Base-by-base conservation (phyloP, 306 rosid genomes). In the Trifolium repens region DNA sequence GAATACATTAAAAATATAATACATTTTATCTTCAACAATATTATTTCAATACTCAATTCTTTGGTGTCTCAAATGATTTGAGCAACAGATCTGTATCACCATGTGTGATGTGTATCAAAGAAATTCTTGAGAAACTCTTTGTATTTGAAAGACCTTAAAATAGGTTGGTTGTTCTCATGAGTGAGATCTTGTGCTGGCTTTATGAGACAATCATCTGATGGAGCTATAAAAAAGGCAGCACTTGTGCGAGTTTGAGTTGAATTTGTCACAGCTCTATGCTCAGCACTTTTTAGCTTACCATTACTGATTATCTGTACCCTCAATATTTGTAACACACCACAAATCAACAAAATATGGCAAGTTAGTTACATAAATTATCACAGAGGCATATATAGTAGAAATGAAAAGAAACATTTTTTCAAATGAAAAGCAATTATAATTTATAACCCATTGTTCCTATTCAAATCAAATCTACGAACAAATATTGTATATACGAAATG, bases 181-280 rank as follows among this genome's bases (percentile, higher is more conserved):
- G 39, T 26, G 9, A 58, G 8, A 26, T 59, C 40, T 27, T 59
- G 40, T 59, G 66, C 17, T 5, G 40, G 66, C 19, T 27, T 19
- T 5, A 59, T 59, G 40, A 30, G 16, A 59, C 40, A 59, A 59
- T 30, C 66, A 59, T 30, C 40, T 30, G 10, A 59, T 30, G 66
- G 66, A 27, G 66, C 66, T 59, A 59, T 30, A 19, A 59, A 59
- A 59, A 30, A 59, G 0, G 66, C 66, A 13, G 66, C 66, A 59
- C 10, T 5, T 59, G 66, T 59, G 5, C 66, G 66, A 59, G 66
- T 6, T 5, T 59, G 5, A 27, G 11, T 59, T 13, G 66, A 59
- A 59, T 59, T 59, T 2, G 66, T 59, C 10, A 59, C 40, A 59
- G 19, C 66, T 30, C 66, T 12, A 30, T 59, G 66, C 10, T 59